Percentiles rank a stretch among this genome's conserved stretches.
phyloP scores from a whole-genome alignment of 495 filamentous ascomycete genomes.

The Daldinia bambusicola region DNA sequence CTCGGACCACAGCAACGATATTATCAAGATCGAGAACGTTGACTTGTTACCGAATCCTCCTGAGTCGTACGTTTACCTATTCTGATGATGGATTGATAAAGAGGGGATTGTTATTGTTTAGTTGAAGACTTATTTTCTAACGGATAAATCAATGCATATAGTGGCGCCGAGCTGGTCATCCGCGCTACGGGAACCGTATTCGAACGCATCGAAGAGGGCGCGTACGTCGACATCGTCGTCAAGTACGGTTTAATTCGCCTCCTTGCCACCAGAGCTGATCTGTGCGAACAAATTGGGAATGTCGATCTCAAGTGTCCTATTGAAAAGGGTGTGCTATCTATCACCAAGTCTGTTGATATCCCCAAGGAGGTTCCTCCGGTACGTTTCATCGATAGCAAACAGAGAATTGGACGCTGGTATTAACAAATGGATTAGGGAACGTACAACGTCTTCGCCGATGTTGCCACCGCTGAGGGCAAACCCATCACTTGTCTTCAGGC shows the following conservation, averaged over 20 bases:
- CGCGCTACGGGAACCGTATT: slow-evolving; percentile 76
- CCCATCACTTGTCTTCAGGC: slow-evolving; percentile 87
- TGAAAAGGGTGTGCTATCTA: slow-evolving; percentile 72
- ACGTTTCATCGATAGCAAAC: slow-evolving; percentile 51
- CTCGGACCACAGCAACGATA: slow-evolving; percentile 65
- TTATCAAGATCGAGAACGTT: slow-evolving; percentile 80
- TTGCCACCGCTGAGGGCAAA: slow-evolving; percentile 71
- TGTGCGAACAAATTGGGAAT: slow-evolving; percentile 88
- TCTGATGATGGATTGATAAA: neutral
- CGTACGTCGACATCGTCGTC: slow-evolving; percentile 82
- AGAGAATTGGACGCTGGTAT: slow-evolving; percentile 1
- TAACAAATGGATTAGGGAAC: slow-evolving; percentile 69
- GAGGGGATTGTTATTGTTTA: slow-evolving; percentile 1
- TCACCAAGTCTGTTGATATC: slow-evolving; percentile 85
- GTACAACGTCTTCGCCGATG: slow-evolving; percentile 89
- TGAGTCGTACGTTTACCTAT: slow-evolving; percentile 70
- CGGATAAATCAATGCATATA: slow-evolving; percentile 51
- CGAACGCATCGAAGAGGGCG: slow-evolving; percentile 75
- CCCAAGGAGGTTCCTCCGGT: slow-evolving; percentile 91
- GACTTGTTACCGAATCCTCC: slow-evolving; percentile 89
- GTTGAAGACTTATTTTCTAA: slow-evolving; percentile 14
- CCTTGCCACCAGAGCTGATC: slow-evolving; percentile 77
- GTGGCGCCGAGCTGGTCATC: slow-evolving; percentile 82
- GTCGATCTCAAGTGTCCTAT: slow-evolving; percentile 92
- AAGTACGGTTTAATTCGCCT: slow-evolving; percentile 95